Conservation (phyloP, 768 basidiomycete genomes). For the Mrakia hoshinonis region DNA sequence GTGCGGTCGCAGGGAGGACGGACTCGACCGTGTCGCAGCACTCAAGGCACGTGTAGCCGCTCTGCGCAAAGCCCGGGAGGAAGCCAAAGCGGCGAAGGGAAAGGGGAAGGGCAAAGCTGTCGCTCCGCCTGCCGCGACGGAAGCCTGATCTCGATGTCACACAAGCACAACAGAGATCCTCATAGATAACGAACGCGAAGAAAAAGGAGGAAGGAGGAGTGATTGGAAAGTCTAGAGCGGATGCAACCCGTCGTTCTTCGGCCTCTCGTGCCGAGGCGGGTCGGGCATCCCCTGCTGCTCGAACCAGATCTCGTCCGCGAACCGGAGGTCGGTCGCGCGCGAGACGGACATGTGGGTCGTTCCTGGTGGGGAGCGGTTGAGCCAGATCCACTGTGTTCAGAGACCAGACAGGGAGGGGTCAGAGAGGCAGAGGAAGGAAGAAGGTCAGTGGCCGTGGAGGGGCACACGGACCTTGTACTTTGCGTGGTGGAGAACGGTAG, state of each 20-base stretch:
- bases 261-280: not conserved
- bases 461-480: conserved; percentile 1
- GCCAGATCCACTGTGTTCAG: conserved; percentile 11
- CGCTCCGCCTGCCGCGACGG: not conserved
- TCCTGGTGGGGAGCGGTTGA: not conserved
- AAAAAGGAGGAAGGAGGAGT: not conserved
- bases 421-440: not conserved
- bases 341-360: conserved; percentile 4
- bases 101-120: not conserved
- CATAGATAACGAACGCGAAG: not conserved
- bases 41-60: conserved; percentile 1
- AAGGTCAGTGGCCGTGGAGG: too few relatives aligned
- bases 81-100: not conserved
- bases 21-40: conserved; percentile 6
- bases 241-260: conserved; percentile 3
- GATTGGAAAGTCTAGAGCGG: not conserved
- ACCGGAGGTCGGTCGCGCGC: not conserved
- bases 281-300: conserved; percentile 6
- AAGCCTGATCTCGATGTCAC: not conserved
- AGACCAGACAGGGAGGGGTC: not conserved
- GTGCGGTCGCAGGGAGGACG: conserved; percentile 10
- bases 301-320: conserved; percentile 15
- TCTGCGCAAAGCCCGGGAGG: not conserved
- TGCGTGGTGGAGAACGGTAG: conserved; percentile 2
- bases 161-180: too few relatives aligned